phyloP scores from a whole-genome alignment of 2,329 filamentous ascomycete species.

The Endoconidiophora polonica region DNA sequence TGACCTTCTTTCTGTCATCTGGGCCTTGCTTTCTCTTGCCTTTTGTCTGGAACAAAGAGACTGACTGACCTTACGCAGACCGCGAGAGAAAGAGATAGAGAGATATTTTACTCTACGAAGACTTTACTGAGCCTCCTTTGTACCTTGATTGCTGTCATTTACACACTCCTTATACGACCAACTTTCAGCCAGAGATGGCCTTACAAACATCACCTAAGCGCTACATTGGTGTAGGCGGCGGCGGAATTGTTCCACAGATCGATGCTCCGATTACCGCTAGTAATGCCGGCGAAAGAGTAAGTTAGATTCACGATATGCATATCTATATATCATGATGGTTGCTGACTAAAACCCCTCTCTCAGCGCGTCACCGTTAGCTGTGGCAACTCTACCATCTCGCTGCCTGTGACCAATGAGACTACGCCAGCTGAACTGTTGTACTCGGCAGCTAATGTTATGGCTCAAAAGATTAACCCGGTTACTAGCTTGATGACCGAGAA shows the following conservation, averaged over 20 bases:
- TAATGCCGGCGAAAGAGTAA: constrained; percentile 61
- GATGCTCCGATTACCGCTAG: constrained; percentile 69
- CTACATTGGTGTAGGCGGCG: constrained; percentile 29
- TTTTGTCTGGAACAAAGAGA: background rate
- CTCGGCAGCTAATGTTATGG: constrained; percentile 46
- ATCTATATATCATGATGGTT: constrained; percentile 1
- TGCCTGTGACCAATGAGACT: constrained; percentile 61
- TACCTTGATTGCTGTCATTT: background rate
- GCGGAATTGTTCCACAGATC: constrained; percentile 32
- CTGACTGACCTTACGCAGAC: no score
- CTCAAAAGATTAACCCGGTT: constrained; percentile 44
- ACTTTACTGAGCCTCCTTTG: background rate
- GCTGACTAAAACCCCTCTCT: constrained; percentile 6
- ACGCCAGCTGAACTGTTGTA: constrained; percentile 57
- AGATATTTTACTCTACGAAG: no score
- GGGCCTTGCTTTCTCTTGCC: background rate
- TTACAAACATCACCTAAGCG: constrained; percentile 14
- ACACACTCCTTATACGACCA: no score
- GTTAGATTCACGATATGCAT: constrained; percentile 18
- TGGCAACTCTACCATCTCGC: constrained; percentile 47
- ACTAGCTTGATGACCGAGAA: constrained; percentile 61
- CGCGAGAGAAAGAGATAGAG: no score
- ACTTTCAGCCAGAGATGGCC: constrained; percentile 14
- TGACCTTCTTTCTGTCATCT: background rate
- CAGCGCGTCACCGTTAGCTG: constrained; percentile 58